Base-by-base conservation (phyloP, 495 filamentous ascomycete genomes). In the Aspergillus sparsus region DNA sequence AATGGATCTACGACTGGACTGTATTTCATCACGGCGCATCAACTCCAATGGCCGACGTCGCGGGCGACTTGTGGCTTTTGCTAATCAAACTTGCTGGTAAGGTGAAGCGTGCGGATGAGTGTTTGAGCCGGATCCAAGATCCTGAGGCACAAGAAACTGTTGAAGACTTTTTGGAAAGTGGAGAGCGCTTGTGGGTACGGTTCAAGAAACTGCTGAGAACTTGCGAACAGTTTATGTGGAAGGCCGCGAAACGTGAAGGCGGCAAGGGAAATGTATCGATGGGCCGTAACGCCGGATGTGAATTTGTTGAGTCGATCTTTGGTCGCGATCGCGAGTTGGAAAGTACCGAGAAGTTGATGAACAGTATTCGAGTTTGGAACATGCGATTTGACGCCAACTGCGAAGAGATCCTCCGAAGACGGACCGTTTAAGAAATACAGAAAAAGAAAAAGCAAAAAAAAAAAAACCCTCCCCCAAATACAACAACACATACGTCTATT, bases 1-100 rank as follows among this genome's bases (percentile, higher is more conserved):
- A 97, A 75, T 98, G 94, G 94, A 93, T 98, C 71, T 98, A 96
- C 78, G 96, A 98, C 82, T 98, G 94, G 94, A 97, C 94, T 34
- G 91, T 97, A 60, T 97, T 91, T 78, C 87, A 89, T 72, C 89
- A 95, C 63, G 92, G 92, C 42, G 83, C 91, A 10, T 85, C 84
- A 32, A 91, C 91, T 4, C 91, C 94, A 60, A 92, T 97, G 71
- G 85, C 92, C 42, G 92, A 97, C 60, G 87, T 96, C 70, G 93
- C 94, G 16, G 94, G 94, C 68, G 92, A 97, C 68, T 77, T 98
- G 61, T 98, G 94, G 94, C 84, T 97, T 34, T 80, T 97, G 45
- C 82, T 98, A 60, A 97, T 97, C 77, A 91, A 96, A 74, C 83
- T 98, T n/a, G 89, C 93, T 32, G 91, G 91, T 66, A 98, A 98